Percentiles rank a stretch among this genome's conserved stretches.
phyloP scores from a whole-genome alignment of 805 yeast genomes.

The Wickerhamiella alocasiicola region DNA sequence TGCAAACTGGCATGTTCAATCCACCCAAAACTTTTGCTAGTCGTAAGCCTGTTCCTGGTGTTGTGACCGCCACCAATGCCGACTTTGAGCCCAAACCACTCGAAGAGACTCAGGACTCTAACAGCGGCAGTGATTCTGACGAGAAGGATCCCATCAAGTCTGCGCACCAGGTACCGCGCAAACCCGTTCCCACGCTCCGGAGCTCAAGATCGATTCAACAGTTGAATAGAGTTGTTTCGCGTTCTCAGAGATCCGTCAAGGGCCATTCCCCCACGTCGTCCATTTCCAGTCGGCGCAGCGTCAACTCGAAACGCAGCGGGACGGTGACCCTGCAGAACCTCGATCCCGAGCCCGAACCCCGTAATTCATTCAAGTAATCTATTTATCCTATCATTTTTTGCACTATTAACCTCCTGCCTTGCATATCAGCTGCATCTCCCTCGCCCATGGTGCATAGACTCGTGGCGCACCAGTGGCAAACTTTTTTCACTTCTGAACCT shows the following conservation, averaged over 20 bases:
- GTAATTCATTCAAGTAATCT: neutral
- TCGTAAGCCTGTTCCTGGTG: slow-evolving; percentile 16
- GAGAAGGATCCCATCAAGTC: neutral
- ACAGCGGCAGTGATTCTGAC: neutral
- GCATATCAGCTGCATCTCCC: too few species aligned
- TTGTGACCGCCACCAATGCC: slow-evolving; percentile 7
- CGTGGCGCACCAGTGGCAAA: neutral
- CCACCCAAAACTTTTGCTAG: slow-evolving; percentile 15
- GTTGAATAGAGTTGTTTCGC: slow-evolving; percentile 5
- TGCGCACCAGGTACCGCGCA: slow-evolving; percentile 8
- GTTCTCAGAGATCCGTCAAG: neutral
- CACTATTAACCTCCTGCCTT: too few species aligned
- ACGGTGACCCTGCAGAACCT: slow-evolving; percentile 4
- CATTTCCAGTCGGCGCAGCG: neutral
- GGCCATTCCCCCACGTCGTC: slow-evolving; percentile 9
- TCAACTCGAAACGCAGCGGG: neutral
- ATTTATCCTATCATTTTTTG: too few species aligned
- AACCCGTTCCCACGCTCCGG: slow-evolving; percentile 7
- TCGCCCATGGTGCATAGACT: too few species aligned
- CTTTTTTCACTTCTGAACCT: neutral
- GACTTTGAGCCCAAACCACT: slow-evolving; percentile 6
- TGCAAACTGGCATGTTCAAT: slow-evolving; percentile 1
- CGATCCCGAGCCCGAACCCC: slow-evolving; percentile 6
- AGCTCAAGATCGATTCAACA: slow-evolving; percentile 8
- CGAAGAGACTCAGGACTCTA: neutral